Base-by-base conservation (phyloP, 2,329 filamentous ascomycete species). In the Cylindrodendrum hubeiense region DNA sequence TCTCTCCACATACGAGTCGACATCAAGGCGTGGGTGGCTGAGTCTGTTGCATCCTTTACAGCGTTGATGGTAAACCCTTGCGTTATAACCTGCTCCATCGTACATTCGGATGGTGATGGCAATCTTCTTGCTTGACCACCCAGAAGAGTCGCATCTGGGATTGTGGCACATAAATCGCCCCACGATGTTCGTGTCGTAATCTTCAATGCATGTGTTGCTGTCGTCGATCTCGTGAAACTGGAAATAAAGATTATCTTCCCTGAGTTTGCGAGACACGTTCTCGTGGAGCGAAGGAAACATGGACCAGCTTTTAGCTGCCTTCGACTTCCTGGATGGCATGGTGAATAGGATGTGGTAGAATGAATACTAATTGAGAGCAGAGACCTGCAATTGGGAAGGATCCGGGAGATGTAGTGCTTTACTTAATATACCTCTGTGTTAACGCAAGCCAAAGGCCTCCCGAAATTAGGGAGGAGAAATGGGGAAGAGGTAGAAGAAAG, bases 81-180 rank as follows among this genome's bases (percentile, higher is more conserved):
- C 80, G 53, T 81, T 80, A 69, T 83, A 83, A 4, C 68, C 65
- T 5, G 71, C 50, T 0, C 41, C 49, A 0, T 24, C 26, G 44
- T 79, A 82, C 37, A 70, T 60, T 9, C 77, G 73, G 19, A 82
- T 82, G 0, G 67, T 69, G 15, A 80, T 76, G 7, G 76, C 66
- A 17, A 83, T 76, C 30, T 41, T 67, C 61, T 68, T 76, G 74
- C 79, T 83, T 2, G 50, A 44, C 81, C 80, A 81, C 17, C 63
- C 65, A 0, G 28, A 24, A 0, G 47, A 60, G 10, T 19, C 19
- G 52, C 78, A 80, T 0, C 13, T 51, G 0, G 43, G 22, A 49
- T 79, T 79, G 28, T 39, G 30, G 67, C 80, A 81, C 9, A 5
- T 8, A 60, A 82, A 81, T 2, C 46, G 51, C 0, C 79, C 79